Evolutionary conservation across 1,284 basidiomycete species (phyloP).

Genomic region (Ceratobasidium sp.): DNA sequence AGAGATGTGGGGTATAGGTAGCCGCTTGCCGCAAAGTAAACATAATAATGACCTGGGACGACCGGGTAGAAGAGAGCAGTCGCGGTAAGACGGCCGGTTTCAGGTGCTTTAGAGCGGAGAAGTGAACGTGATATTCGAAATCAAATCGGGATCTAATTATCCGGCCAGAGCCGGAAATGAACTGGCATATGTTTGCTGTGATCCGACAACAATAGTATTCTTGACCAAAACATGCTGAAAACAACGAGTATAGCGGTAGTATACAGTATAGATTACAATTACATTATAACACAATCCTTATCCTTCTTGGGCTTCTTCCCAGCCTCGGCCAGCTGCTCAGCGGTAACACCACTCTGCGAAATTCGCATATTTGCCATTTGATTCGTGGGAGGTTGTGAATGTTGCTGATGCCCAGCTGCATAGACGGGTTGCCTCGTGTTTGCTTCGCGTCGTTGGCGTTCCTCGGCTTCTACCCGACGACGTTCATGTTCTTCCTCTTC

Average conservation of each 20-base stretch:
- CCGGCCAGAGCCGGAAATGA: neutral
- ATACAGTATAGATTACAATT: conserved; percentile 38
- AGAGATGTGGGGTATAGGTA: neutral
- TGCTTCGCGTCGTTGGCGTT: conserved; percentile 5
- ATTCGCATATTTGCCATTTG: conserved; percentile 43
- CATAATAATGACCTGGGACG: neutral
- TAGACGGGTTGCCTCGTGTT: conserved; percentile 43
- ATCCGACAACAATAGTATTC: neutral
- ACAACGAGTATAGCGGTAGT: neutral
- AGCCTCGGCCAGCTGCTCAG: conserved; percentile 24
- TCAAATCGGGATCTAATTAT: neutral
- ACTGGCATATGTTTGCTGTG: neutral
- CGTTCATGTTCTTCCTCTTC: conserved; percentile 66
- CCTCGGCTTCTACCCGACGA: conserved; percentile 22
- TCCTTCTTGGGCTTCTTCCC: conserved; percentile 54
- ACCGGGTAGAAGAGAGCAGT: neutral
- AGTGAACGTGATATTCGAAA: conserved; percentile 18
- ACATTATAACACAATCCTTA: conserved; percentile 70
- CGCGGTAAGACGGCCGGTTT: conserved; percentile 3
- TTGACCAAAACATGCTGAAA: neutral
- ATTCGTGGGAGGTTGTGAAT: conserved; percentile 44
- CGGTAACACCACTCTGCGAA: conserved; percentile 21
- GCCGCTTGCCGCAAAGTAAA: conserved; percentile 18
- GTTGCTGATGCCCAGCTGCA: conserved; percentile 51
- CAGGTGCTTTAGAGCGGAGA: conserved; percentile 17